phyloP scores from a whole-genome alignment of 139 green algal species.

The Volvox reticuliferus region DNA sequence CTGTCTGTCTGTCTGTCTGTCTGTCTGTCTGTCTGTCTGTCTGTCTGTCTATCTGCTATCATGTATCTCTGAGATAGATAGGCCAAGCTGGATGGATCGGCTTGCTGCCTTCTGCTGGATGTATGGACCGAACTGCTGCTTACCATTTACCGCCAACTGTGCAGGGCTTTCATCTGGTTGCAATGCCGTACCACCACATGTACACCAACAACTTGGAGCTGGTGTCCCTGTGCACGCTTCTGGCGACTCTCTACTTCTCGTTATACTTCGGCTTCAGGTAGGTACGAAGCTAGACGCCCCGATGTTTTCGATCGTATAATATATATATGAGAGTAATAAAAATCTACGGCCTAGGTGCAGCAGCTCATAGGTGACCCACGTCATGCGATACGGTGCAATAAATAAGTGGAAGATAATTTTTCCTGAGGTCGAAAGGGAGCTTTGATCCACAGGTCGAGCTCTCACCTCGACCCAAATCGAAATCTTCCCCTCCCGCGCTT shows the following conservation, averaged over 20 bases:
- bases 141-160: neutral
- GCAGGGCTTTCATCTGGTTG: neutral
- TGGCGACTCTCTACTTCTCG: constrained; percentile 25
- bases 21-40: no score
- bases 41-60: no score
- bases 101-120: no score
- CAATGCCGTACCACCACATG: constrained; percentile 21
- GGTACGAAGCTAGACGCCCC: neutral
- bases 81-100: no score
- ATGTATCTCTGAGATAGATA: no score
- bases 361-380: neutral
- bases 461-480: neutral
- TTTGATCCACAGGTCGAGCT: neutral
- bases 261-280: constrained; percentile 33
- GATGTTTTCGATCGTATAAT: neutral
- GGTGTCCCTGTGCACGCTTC: neutral
- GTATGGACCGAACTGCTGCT: neutral
- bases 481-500: neutral
- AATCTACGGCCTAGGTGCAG: neutral
- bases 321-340: neutral
- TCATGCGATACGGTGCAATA: neutral
- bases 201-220: constrained; percentile 40
- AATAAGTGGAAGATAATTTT: neutral
- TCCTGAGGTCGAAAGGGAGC: neutral
- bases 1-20: no score